Conservation (phyloP, 179 eudicot species). For the Beta corolliflora region DNA sequence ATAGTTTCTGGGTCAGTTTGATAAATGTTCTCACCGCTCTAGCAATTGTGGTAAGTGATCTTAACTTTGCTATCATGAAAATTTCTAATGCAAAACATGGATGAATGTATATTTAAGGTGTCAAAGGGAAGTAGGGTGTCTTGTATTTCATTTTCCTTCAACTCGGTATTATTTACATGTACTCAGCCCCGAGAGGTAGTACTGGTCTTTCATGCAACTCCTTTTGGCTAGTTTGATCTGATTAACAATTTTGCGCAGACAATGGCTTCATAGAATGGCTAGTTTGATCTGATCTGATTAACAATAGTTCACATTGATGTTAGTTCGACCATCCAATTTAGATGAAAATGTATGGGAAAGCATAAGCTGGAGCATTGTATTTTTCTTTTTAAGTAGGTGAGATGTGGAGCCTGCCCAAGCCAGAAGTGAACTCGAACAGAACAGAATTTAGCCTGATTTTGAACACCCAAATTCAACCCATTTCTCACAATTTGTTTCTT, state of each 20-base stretch:
- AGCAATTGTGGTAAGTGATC: not conserved
- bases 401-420: not conserved
- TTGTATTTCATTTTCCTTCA: conserved; percentile 8
- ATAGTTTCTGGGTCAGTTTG: conserved; percentile 32
- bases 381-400: not conserved
- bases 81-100: conserved; percentile 16
- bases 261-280: not conserved
- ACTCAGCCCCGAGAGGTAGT: not conserved
- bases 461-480: too few relatives aligned
- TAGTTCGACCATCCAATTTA: not conserved
- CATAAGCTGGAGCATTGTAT: not conserved
- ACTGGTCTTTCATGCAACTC: conserved; percentile 14
- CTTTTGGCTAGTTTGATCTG: conserved; percentile 5
- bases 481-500: too few relatives aligned
- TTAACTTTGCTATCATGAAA: conserved; percentile 12
- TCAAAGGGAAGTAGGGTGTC: conserved; percentile 3
- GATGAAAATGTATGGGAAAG: not conserved
- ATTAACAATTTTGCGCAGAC: not conserved
- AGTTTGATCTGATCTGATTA: not conserved
- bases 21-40: not conserved
- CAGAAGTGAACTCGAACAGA: not conserved
- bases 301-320: too few relatives aligned
- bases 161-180: conserved; percentile 7
- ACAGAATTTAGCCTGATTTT: too few relatives aligned
- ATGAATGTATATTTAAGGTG: conserved; percentile 31